Evolutionary conservation across 164 flowering plant genomes (phyloP).

Genomic region (Magnolia kwangsiensis): DNA sequence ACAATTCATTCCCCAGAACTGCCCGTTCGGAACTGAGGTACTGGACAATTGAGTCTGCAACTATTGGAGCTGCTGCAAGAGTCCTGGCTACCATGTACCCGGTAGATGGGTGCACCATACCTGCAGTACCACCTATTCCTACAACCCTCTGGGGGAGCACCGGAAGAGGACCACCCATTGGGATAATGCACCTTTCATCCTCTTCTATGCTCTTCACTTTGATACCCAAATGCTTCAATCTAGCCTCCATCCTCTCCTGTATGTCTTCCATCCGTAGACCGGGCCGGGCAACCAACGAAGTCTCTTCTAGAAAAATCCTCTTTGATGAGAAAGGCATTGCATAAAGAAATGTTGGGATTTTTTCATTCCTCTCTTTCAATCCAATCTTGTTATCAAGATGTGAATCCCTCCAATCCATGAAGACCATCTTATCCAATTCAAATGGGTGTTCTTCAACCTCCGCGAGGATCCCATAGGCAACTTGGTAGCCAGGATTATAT

Average conservation of each 20-base stretch:
- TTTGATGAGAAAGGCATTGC: constrained; percentile 93
- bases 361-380: constrained; percentile 55
- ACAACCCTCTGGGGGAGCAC: constrained; percentile 85
- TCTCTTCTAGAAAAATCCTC: constrained; percentile 85
- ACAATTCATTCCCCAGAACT: constrained; percentile 46
- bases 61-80: constrained; percentile 83
- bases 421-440: constrained; percentile 86
- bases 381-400: constrained; percentile 46
- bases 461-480: constrained; percentile 90
- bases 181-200: constrained; percentile 85
- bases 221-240: constrained; percentile 80
- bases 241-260: constrained; percentile 84
- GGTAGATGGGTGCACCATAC: constrained; percentile 97
- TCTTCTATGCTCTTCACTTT: constrained; percentile 81
- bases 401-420: constrained; percentile 97
- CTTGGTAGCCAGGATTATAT: constrained; percentile 90
- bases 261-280: constrained; percentile 72
- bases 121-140: constrained; percentile 95
- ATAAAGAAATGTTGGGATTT: constrained; percentile 82
- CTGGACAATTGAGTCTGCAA: constrained; percentile 65
- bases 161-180: constrained; percentile 97
- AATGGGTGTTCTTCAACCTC: constrained; percentile 91
- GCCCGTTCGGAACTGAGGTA: constrained; percentile 46
- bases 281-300: constrained; percentile 90
- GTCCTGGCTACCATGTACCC: constrained; percentile 97